Conservation (phyloP, 306 rosid genomes). For the Vicia sativa region DNA sequence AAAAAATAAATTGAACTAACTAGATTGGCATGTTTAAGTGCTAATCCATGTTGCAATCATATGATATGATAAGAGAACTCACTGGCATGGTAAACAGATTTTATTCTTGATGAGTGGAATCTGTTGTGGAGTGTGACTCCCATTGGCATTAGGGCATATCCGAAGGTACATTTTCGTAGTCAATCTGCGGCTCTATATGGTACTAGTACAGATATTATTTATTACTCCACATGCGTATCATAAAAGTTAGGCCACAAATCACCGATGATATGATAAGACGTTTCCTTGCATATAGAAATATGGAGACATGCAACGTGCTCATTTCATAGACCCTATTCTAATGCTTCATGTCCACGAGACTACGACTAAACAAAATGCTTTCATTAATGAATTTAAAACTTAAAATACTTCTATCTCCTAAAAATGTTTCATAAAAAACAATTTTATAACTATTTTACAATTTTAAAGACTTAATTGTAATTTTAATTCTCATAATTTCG, state of each 20-base stretch:
- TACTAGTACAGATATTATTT: too few species aligned
- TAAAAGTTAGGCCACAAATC: slow-evolving; percentile 28
- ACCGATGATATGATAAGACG: not conserved
- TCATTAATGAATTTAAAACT: too few species aligned
- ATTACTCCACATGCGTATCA: slow-evolving; percentile 32
- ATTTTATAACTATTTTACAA: not conserved
- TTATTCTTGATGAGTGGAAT: not conserved
- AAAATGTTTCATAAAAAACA: too few species aligned
- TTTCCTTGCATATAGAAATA: not conserved
- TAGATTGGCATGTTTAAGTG: not conserved
- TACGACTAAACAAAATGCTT: not conserved
- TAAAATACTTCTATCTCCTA: not conserved
- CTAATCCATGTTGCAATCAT: not conserved
- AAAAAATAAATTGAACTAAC: not conserved
- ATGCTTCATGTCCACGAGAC: not conserved
- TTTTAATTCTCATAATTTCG: not conserved
- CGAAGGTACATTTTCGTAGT: not conserved
- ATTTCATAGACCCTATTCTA: not conserved
- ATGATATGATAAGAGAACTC: not conserved
- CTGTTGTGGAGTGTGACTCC: not conserved
- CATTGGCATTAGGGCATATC: not conserved
- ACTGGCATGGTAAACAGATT: not conserved
- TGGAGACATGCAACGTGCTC: not conserved
- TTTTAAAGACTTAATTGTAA: too few species aligned
- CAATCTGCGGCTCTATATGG: not conserved